Evolutionary conservation across 345 rosid species (phyloP).

Genomic region (Sisymbrium irio): DNA sequence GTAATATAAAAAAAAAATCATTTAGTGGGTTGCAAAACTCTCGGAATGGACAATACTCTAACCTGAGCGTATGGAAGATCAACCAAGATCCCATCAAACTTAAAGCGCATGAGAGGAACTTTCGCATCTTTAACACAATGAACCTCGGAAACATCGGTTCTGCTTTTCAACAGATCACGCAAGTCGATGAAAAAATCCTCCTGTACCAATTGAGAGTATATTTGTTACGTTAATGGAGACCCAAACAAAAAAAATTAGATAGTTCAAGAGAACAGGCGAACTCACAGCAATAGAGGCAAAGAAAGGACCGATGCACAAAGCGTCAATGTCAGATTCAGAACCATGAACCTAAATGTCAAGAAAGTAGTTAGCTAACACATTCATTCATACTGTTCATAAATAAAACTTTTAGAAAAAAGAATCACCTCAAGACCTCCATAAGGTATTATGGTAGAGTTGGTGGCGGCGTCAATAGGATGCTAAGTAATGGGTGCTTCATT

Average conservation of each 20-base stretch:
- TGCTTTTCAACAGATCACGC: conserved; percentile 45
- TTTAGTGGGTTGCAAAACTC: no score
- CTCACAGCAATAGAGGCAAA: conserved; percentile 55
- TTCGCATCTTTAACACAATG: conserved; percentile 49
- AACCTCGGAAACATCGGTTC: conserved; percentile 42
- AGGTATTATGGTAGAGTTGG: conserved; percentile 46
- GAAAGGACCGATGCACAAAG: conserved; percentile 53
- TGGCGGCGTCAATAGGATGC: conserved; percentile 18
- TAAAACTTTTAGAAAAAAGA: no score
- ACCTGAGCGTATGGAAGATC: conserved; percentile 63
- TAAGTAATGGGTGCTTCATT: conserved; percentile 46
- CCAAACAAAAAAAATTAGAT: background rate
- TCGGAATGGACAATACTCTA: conserved; percentile 39
- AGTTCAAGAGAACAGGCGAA: background rate
- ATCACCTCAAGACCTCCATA: conserved; percentile 60
- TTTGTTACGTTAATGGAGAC: background rate
- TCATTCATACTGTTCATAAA: no score
- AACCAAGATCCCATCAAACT: conserved; percentile 54
- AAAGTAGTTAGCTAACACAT: background rate
- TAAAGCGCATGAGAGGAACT: conserved; percentile 54
- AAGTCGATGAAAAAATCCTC: conserved; percentile 56
- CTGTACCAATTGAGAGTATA: conserved; percentile 30
- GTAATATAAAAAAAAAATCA: background rate
- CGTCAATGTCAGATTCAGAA: conserved; percentile 61
- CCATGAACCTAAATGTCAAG: conserved; percentile 45